A percentile compares a stretch with the other conserved stretches of the same genome.
Conservation (phyloP, 1,284 basidiomycete genomes). For the Irpex sp. region DNA sequence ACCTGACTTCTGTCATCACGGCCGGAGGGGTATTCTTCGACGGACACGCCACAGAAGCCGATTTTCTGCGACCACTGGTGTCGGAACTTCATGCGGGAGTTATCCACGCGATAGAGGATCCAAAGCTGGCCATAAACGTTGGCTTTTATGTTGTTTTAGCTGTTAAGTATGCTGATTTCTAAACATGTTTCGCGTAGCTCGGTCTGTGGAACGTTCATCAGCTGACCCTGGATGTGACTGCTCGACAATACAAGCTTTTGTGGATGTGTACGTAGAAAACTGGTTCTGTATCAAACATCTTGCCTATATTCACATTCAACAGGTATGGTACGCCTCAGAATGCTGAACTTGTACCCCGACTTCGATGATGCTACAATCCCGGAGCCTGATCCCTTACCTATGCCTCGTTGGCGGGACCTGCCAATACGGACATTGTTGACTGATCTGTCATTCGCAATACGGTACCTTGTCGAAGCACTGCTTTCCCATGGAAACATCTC, state of each 20-base stretch:
- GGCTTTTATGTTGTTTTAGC: not conserved
- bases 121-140: constrained; percentile 1
- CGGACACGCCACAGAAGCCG: constrained; percentile 9
- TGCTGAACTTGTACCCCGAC: constrained; percentile 7
- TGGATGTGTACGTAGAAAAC: constrained; percentile 12
- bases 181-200: not conserved
- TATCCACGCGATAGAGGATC: constrained; percentile 1
- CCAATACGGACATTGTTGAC: not conserved
- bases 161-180: not conserved
- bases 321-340: constrained; percentile 11
- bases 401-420: not conserved
- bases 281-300: not conserved
- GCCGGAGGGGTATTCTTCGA: constrained; percentile 1
- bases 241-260: constrained; percentile 11
- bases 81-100: constrained; percentile 2
- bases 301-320: not conserved
- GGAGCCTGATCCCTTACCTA: not conserved
- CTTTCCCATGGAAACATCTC: constrained; percentile 5
- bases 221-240: constrained; percentile 3
- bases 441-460: not conserved
- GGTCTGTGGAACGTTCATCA: constrained; percentile 6
- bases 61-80: not conserved
- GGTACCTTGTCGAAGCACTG: constrained; percentile 10
- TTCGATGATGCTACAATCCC: not conserved
- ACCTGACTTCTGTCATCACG: not conserved